Evolutionary conservation across 2,329 filamentous ascomycete genomes (phyloP).

Genomic region (Xylariaceae sp.): DNA sequence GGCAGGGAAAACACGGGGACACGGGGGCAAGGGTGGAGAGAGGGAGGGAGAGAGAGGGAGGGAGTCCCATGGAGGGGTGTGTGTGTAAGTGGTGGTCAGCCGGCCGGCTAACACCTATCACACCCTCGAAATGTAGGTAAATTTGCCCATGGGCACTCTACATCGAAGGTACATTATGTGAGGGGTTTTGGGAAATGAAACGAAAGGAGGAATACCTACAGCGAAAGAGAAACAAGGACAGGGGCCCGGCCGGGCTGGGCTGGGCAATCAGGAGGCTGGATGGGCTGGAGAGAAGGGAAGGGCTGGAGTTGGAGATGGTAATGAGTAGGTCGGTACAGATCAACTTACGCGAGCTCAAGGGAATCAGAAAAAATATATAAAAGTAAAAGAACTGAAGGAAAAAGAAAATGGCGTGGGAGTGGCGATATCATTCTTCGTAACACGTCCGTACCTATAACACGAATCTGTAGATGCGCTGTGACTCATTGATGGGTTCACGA

Average conservation of each 20-base stretch:
- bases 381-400: too few species aligned
- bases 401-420: neutral
- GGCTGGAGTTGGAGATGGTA: neutral
- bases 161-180: neutral
- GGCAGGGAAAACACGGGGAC: too few species aligned
- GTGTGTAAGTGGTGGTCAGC: neutral
- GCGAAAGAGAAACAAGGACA: neutral
- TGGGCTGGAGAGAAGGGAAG: neutral
- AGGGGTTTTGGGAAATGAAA: neutral
- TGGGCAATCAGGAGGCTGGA: neutral
- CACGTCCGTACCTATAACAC: too few species aligned
- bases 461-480: too few species aligned
- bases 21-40: too few species aligned
- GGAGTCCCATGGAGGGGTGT: neutral
- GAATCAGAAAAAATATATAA: neutral
- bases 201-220: neutral
- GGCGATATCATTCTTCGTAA: neutral
- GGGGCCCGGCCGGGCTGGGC: neutral
- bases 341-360: neutral
- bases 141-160: neutral
- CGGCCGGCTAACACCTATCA: neutral
- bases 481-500: neutral
- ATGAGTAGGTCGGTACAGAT: neutral
- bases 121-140: neutral
- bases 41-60: neutral